These are phyloP conservation scores for Blastocystis sp. DNA, from an alignment of 352 stramenopile genomes.

Conservation along the genomic window DNA sequence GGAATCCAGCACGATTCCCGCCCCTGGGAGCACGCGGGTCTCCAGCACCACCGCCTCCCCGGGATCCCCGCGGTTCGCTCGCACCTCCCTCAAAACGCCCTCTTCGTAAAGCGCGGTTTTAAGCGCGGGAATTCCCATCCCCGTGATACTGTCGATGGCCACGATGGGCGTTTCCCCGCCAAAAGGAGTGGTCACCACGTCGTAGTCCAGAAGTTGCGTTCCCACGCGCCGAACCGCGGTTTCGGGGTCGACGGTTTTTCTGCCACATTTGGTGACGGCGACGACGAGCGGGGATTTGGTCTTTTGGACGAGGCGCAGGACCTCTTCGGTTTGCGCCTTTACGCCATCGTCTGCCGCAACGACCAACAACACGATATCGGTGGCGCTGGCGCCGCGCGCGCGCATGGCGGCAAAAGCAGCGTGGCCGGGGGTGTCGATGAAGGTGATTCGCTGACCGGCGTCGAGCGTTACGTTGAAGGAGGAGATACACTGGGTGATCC, in stretches of 20 bases:
- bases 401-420: slow-evolving; percentile 98
- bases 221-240: slow-evolving; percentile 65
- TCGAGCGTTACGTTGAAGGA: slow-evolving; percentile 82
- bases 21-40: slow-evolving; percentile 78
- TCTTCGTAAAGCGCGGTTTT: slow-evolving; percentile 90
- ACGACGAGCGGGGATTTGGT: slow-evolving; percentile 87
- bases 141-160: slow-evolving; percentile 86
- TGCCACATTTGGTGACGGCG: slow-evolving; percentile 91
- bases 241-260: slow-evolving; percentile 65
- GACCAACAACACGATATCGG: slow-evolving; percentile 89
- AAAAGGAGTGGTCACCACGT: slow-evolving; percentile 83
- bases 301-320: slow-evolving; percentile 82
- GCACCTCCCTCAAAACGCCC: slow-evolving; percentile 86
- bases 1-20: slow-evolving; percentile 83
- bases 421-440: slow-evolving; percentile 97
- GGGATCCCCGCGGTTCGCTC: slow-evolving; percentile 72
- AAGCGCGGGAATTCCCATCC: slow-evolving; percentile 82
- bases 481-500: slow-evolving; percentile 96
- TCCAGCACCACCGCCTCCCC: slow-evolving; percentile 90
- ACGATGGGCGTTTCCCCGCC: slow-evolving; percentile 82
- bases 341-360: slow-evolving; percentile 95
- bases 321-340: slow-evolving; percentile 91
- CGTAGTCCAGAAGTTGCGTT: slow-evolving; percentile 71
- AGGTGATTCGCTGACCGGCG: slow-evolving; percentile 74
- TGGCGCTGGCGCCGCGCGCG: slow-evolving; percentile 83